Percentiles rank a stretch among this genome's conserved stretches.
Conservation (phyloP, 345 rosid genomes). For the Eucalyptus brandiana region DNA sequence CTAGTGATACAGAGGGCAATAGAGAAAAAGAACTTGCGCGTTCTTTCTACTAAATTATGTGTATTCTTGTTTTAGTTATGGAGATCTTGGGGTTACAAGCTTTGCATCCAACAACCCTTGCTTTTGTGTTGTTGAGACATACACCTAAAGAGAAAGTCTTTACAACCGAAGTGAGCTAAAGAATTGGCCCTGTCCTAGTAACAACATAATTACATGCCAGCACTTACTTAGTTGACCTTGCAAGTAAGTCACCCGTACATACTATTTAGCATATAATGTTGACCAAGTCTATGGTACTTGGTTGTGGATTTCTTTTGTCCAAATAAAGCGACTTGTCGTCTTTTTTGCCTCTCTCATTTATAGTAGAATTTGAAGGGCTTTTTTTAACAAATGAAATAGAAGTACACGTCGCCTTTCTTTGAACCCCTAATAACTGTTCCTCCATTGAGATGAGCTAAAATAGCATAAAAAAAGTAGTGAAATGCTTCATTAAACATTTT, state of each 20-base stretch:
- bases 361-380: not conserved
- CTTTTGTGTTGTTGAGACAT: not conserved
- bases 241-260: not conserved
- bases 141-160: not conserved
- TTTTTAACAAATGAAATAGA: not conserved
- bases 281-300: not conserved
- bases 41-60: too few species aligned
- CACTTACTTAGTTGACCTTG: accelerated
- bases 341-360: not conserved
- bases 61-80: too few species aligned
- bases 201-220: not conserved
- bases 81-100: too few species aligned
- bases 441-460: not conserved
- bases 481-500: not conserved
- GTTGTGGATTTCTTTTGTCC: not conserved
- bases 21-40: too few species aligned
- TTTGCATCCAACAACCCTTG: not conserved
- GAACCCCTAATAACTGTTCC: not conserved
- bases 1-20: too few species aligned
- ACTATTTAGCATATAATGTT: not conserved
- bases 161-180: too few species aligned
- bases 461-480: not conserved
- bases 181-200: accelerated
- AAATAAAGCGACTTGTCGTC: not conserved
- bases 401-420: not conserved